phyloP scores from a whole-genome alignment of 1,284 basidiomycete genomes.

The Rhizoctonia solani region DNA sequence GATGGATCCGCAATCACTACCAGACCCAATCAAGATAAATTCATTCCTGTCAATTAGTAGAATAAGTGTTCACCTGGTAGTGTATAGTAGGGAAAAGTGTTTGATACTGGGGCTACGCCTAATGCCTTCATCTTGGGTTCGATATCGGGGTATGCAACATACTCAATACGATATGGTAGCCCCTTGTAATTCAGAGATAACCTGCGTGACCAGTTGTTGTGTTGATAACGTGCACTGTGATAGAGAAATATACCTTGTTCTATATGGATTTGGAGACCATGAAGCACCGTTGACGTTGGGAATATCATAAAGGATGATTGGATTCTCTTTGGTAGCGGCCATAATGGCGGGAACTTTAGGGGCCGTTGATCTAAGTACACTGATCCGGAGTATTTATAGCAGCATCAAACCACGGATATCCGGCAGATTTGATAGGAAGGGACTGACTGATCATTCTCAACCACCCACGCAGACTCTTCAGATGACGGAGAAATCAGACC shows the following conservation, averaged over 20 bases:
- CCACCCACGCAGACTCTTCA: too few relatives aligned
- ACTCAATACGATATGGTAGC: conserved; percentile 40
- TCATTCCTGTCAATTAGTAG: not conserved
- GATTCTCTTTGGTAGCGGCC: too few relatives aligned
- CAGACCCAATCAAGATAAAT: not conserved
- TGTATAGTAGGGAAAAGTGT: conserved; percentile 13
- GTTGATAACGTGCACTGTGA: not conserved
- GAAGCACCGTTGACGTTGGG: not conserved
- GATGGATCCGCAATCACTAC: conserved; percentile 35
- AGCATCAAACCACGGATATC: too few relatives aligned
- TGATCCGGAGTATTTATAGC: too few relatives aligned
- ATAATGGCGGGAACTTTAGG: not conserved
- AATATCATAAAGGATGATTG: conserved; percentile 12
- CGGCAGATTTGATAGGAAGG: too few relatives aligned
- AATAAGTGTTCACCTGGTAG: conserved; percentile 10
- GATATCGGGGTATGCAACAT: conserved; percentile 40
- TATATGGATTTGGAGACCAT: conserved; percentile 3
- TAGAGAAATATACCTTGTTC: conserved; percentile 9
- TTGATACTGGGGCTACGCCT: conserved; percentile 44
- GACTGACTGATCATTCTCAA: too few relatives aligned
- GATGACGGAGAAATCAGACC: too few relatives aligned
- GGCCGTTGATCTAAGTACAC: too few relatives aligned
- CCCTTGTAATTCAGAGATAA: conserved; percentile 39
- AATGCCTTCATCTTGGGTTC: conserved; percentile 35
- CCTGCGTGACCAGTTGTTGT: not conserved